Evolutionary conservation across 2,329 filamentous ascomycete species (phyloP).

Genomic region (Phaeosphaeria sp.): DNA sequence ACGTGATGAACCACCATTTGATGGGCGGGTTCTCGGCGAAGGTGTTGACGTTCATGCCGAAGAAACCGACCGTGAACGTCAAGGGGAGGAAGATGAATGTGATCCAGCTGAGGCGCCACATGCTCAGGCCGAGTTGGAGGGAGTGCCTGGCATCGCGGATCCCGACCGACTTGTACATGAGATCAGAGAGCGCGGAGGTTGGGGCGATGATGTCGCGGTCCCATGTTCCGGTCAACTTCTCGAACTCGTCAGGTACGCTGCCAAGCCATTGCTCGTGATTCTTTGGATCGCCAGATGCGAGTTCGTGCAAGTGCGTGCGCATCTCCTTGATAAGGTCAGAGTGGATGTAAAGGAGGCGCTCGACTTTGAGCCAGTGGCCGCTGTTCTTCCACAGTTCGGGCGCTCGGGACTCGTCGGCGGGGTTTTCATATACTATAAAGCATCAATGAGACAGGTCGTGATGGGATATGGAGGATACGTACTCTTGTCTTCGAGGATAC

Average conservation of each 20-base stretch:
- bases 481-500: conserved; percentile 50
- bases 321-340: conserved; percentile 56
- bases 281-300: conserved; percentile 44
- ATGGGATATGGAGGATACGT: conserved; percentile 27
- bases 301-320: conserved; percentile 51
- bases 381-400: conserved; percentile 61
- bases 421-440: conserved; percentile 56
- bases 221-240: conserved; percentile 56
- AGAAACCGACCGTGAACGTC: conserved; percentile 58
- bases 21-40: conserved; percentile 39
- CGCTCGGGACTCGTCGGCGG: conserved; percentile 59
- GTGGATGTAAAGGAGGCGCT: conserved; percentile 60
- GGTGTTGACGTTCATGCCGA: conserved; percentile 60
- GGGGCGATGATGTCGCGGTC: conserved; percentile 59
- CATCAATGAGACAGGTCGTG: conserved; percentile 43
- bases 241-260: conserved; percentile 50
- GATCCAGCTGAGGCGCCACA: conserved; percentile 68
- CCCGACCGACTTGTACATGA: conserved; percentile 61
- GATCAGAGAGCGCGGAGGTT: conserved; percentile 57
- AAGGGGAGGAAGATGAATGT: conserved; percentile 76
- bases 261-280: conserved; percentile 51
- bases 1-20: conserved; percentile 54
- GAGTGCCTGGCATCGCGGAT: conserved; percentile 60
- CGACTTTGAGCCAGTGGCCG: conserved; percentile 59
- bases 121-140: conserved; percentile 56